Evolutionary conservation across 2,329 filamentous ascomycete genomes (phyloP), one percentile per base, ranked within the genome.

Genomic region (Cytospora piceicola): DNA sequence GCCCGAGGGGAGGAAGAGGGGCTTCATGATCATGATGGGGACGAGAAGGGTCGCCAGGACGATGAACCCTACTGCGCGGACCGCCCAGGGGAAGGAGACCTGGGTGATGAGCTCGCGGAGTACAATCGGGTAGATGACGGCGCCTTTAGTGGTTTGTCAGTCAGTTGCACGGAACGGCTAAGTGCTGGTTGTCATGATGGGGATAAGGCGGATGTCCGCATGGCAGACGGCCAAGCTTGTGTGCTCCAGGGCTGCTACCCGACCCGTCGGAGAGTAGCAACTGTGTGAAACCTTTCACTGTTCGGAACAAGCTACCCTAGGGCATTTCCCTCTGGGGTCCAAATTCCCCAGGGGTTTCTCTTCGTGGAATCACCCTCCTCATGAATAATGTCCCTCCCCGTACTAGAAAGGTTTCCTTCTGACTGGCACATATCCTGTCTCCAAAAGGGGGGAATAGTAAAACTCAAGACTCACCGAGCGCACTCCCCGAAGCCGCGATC

Each of bases 1-100:
- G 58, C 74, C 76, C 12, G 74, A 63, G 0, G 77, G 72, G 64
- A 74, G 73, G 27, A 78, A 69, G 8, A 80, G 77, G 66, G 76
- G 69, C 58, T 73, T 73, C 67, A 76, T 67, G 4, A 75, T 63
- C 1, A 66, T 20, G 0, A 75, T 29, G 0, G 73, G 68, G 14
- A 77, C 30, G 20, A 74, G 24, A 9, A 71, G 58, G 1, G 70
- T 73, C 12, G 63, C 73, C 0, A 77, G 66, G 1, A 68, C 68
- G 32, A 76, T 68, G 67, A 77, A 75, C 49, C 69, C 70, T 0
- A 76, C 15, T 1, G 64, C 51, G 3, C 73, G 69, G 0, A 73
- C 69, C 0, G 73, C 59, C 73, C 74, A 76, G 9, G 64, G 39
- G 39, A 74, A 75, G 11, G 72, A 72, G n/a, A 75, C 53, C 5